phyloP scores from a whole-genome alignment of 768 basidiomycete genomes.

The Mycena latifolia region DNA sequence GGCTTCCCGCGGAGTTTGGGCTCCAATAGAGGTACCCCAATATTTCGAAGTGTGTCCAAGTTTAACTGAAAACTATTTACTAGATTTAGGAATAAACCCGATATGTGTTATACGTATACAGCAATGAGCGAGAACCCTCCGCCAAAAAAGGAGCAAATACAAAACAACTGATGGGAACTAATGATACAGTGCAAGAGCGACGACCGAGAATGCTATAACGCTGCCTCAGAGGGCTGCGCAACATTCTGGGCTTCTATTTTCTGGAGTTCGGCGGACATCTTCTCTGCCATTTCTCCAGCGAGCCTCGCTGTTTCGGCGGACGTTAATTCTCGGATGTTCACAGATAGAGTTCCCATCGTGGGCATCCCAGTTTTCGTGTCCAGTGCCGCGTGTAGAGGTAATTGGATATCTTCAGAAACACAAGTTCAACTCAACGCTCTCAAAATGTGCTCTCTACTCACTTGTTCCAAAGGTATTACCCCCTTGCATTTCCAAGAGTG shows the following conservation, averaged over 20 bases:
- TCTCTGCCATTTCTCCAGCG: slow-evolving; percentile 17
- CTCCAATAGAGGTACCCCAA: not conserved
- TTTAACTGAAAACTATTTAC: not conserved
- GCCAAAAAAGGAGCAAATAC: not conserved
- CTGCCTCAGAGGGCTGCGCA: not conserved
- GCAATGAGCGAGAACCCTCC: not conserved
- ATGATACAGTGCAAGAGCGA: no score
- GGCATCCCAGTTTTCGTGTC: slow-evolving; percentile 1
- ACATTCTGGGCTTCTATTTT: slow-evolving; percentile 3
- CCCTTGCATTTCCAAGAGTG: slow-evolving; percentile 31
- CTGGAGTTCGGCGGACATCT: slow-evolving; percentile 9
- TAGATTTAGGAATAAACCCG: not conserved
- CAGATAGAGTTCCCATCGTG: slow-evolving; percentile 8
- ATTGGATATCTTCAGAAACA: slow-evolving; percentile 21
- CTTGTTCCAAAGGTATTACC: slow-evolving; percentile 30
- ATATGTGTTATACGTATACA: not conserved
- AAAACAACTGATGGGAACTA: no score
- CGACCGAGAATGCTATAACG: not conserved
- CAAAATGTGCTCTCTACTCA: slow-evolving; percentile 8
- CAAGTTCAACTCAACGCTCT: not conserved
- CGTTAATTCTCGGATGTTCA: slow-evolving; percentile 28
- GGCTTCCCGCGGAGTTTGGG: not conserved
- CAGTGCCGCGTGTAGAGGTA: slow-evolving; percentile 20
- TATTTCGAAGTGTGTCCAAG: no score
- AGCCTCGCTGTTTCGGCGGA: slow-evolving; percentile 25